A percentile compares a stretch with the other conserved stretches of the same genome.
Evolutionary conservation across 371 early-diverging fungal genomes (phyloP).

Genomic region (Cladochytrium tenue): DNA sequence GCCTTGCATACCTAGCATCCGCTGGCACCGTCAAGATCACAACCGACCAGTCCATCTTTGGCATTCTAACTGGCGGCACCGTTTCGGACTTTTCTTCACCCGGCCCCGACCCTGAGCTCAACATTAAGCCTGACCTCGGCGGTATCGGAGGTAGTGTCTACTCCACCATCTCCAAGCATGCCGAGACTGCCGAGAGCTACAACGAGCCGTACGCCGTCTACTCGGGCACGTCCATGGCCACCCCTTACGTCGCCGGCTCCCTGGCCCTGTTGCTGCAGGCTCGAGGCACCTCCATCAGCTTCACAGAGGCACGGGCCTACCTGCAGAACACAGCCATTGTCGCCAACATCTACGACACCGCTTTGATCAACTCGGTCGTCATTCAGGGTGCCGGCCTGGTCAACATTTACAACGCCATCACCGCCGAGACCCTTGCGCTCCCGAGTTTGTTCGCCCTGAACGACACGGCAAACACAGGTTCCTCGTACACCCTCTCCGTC

Average conservation of each 20-base stretch:
- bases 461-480: slow-evolving; percentile 51
- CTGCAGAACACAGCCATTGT: slow-evolving; percentile 61
- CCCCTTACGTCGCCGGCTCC: slow-evolving; percentile 39
- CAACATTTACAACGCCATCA: slow-evolving; percentile 62
- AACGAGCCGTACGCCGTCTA: slow-evolving; percentile 13
- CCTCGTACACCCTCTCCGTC: slow-evolving; percentile 47
- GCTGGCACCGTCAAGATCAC: slow-evolving; percentile 1
- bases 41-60: not conserved
- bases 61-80: slow-evolving; percentile 35
- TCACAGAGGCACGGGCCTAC: slow-evolving; percentile 10
- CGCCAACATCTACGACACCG: slow-evolving; percentile 33
- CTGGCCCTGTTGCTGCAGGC: slow-evolving; percentile 27
- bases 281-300: slow-evolving; percentile 2
- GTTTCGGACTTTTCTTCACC: slow-evolving; percentile 46
- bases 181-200: not conserved
- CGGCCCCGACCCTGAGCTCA: slow-evolving; percentile 21
- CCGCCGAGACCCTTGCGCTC: slow-evolving; percentile 46
- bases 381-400: slow-evolving; percentile 77
- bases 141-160: slow-evolving; percentile 33
- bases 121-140: slow-evolving; percentile 33
- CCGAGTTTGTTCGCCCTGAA: slow-evolving; percentile 67
- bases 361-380: slow-evolving; percentile 47
- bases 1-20: slow-evolving; percentile 19
- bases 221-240: slow-evolving; percentile 56
- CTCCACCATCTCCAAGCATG: slow-evolving; percentile 19